Percentiles rank a stretch among this genome's conserved stretches.
Conservation (phyloP, 371 early-diverging fungal genomes). For the Mortierella sp. region DNA sequence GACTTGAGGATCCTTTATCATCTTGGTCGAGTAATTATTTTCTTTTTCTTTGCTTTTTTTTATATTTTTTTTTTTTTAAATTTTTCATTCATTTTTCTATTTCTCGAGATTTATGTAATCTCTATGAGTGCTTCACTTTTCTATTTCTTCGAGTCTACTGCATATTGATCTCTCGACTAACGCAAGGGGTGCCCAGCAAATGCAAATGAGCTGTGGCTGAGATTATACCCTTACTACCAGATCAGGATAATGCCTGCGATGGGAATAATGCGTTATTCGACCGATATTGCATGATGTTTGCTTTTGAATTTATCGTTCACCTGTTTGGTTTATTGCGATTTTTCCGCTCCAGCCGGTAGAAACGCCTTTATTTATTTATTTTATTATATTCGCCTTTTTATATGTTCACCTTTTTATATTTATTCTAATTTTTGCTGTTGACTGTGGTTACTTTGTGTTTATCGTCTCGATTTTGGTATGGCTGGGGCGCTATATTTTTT, state of each 20-base stretch:
- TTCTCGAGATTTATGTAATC: not conserved
- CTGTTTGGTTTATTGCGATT: not conserved
- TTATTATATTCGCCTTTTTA: not conserved
- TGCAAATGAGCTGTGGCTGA: constrained; percentile 40
- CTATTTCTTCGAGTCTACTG: not conserved
- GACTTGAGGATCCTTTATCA: constrained; percentile 17
- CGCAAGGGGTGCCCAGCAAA: constrained; percentile 56
- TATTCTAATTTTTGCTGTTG: constrained; percentile 7
- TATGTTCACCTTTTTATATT: not conserved
- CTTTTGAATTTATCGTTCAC: too few species aligned
- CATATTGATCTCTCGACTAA: constrained; percentile 29
- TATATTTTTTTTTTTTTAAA: not conserved
- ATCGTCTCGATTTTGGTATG: not conserved
- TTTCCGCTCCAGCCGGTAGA: too few species aligned
- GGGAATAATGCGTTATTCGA: constrained; percentile 49
- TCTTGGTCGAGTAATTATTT: not conserved
- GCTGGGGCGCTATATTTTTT: not conserved
- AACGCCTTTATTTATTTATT: too few species aligned
- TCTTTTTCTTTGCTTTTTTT: constrained; percentile 3
- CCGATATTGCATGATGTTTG: constrained; percentile 1
- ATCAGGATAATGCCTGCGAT: constrained; percentile 59
- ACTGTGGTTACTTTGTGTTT: not conserved
- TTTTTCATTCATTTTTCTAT: constrained; percentile 4
- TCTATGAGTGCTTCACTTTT: not conserved
- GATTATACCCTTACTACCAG: constrained; percentile 60